Percentiles rank a stretch among this genome's conserved stretches.
These are phyloP conservation scores for Monosporascus sp. DNA, from an alignment of 2,329 filamentous ascomycete species.

Conservation along the genomic window DNA sequence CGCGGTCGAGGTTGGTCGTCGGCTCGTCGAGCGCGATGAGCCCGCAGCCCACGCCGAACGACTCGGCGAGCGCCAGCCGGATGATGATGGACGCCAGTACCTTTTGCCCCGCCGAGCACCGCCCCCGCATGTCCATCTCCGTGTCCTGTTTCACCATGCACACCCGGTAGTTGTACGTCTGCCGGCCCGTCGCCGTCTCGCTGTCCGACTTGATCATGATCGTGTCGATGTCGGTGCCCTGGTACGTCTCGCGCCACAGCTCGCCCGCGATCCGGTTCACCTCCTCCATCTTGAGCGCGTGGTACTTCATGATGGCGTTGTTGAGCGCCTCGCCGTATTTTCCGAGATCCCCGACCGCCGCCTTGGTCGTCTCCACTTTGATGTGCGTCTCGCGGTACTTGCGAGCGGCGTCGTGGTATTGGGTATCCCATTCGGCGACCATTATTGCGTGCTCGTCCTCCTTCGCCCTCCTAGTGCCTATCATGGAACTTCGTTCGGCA, in stretches of 20 bases:
- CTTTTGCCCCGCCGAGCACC: constrained; percentile 94
- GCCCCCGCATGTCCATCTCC: constrained; percentile 99
- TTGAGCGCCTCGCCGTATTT: constrained; percentile 81
- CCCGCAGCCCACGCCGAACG: constrained; percentile 92
- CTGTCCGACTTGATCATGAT: constrained; percentile 92
- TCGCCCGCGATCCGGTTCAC: constrained; percentile 93
- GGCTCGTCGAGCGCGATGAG: constrained; percentile 96
- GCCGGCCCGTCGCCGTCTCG: constrained; percentile 66
- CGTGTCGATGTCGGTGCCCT: constrained; percentile 94
- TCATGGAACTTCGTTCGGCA: constrained; percentile 67
- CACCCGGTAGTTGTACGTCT: constrained; percentile 93
- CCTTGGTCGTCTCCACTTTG: constrained; percentile 85
- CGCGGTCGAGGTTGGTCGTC: constrained; percentile 90
- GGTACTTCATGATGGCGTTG: constrained; percentile 96
- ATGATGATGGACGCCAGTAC: constrained; percentile 97
- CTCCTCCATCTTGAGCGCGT: constrained; percentile 95
- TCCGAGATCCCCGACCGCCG: constrained; percentile 82
- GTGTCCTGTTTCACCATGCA: constrained; percentile 97
- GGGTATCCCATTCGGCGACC: constrained; percentile 73
- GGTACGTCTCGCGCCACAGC: constrained; percentile 95
- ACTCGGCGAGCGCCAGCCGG: constrained; percentile 89
- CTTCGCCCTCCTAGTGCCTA: constrained; percentile 76
- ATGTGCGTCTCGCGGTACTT: constrained; percentile 87
- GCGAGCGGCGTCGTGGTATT: constrained; percentile 76
- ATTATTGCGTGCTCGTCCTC: constrained; percentile 72